Conservation (phyloP, 331 rosid genomes). For the Quercus tomentella region DNA sequence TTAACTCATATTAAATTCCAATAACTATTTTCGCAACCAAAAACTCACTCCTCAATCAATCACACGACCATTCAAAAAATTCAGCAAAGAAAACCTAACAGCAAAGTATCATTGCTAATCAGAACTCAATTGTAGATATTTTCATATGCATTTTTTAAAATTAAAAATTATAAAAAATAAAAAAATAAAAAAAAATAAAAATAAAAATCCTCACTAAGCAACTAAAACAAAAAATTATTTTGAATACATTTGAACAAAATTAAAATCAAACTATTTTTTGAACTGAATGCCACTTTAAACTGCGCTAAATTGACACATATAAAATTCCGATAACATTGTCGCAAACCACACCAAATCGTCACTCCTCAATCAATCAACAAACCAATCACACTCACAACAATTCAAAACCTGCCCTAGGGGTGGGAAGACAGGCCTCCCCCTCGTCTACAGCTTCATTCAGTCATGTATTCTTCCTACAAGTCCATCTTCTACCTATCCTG, state of each 20-base stretch:
- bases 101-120: not conserved
- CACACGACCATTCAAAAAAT: not conserved
- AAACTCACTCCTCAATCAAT: not conserved
- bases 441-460: no score
- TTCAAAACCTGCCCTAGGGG: not conserved
- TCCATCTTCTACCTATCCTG: no score
- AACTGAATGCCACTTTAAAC: not conserved
- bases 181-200: no score
- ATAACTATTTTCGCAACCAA: not conserved
- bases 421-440: no score
- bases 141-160: not conserved
- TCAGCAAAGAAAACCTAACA: constrained; percentile 8
- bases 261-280: not conserved
- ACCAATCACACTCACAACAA: not conserved
- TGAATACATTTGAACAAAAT: not conserved
- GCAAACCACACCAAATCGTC: not conserved
- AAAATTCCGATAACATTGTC: not conserved
- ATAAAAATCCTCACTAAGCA: not conserved
- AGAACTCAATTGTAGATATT: not conserved
- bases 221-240: not conserved
- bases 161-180: not conserved
- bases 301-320: not conserved
- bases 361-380: not conserved
- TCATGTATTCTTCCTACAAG: no score
- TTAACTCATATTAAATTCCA: not conserved